Base-by-base conservation (phyloP, 2,329 filamentous ascomycete species). In the Cordyceps militaris region DNA sequence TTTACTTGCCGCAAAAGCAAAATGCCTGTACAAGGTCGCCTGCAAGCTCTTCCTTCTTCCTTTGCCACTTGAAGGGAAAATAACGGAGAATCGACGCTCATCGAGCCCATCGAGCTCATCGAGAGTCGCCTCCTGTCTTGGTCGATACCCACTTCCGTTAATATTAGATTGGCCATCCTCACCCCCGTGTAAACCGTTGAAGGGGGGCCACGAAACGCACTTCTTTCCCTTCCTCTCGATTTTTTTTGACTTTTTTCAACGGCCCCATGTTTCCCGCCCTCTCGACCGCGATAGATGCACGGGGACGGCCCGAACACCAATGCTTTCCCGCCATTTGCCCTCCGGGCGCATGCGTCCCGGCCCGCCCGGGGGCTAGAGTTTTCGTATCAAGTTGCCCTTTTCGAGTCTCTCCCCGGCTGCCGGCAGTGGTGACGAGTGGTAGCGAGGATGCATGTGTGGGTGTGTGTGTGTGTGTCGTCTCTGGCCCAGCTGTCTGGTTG, bases 91-190 rank as follows among this genome's bases (percentile, higher is more conserved):
- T n/a, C n/a, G n/a, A n/a, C n/a, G n/a, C n/a, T n/a, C n/a, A n/a
- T n/a, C n/a, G n/a, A n/a, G n/a, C n/a, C n/a, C n/a, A n/a, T n/a
- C n/a, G n/a, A n/a, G n/a, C n/a, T n/a, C n/a, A n/a, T n/a, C n/a
- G n/a, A n/a, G n/a, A n/a, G 23, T 34, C 10, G 28, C 10, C 28
- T 38, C 42, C 52, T 55, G 52, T 55, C 52, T 55, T 21, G 30
- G n/a, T 43, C 23, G 9, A n/a, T 46, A 55, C 52, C 52, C 52
- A 55, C 52, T 36, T 30, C 34, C 36, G 40, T 46, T n/a, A n/a
- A n/a, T n/a, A n/a, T n/a, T 21, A 55, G 52, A 54, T 54, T 54
- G 51, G 52, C 19, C 26, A 30, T 30, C 26, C 24, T 4, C 21
- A 42, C 30, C 44, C n/a, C 13, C 28, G 5, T 32, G 21, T 34